Conservation (phyloP, 768 basidiomycete genomes). For the Leccinum rimulosum region DNA sequence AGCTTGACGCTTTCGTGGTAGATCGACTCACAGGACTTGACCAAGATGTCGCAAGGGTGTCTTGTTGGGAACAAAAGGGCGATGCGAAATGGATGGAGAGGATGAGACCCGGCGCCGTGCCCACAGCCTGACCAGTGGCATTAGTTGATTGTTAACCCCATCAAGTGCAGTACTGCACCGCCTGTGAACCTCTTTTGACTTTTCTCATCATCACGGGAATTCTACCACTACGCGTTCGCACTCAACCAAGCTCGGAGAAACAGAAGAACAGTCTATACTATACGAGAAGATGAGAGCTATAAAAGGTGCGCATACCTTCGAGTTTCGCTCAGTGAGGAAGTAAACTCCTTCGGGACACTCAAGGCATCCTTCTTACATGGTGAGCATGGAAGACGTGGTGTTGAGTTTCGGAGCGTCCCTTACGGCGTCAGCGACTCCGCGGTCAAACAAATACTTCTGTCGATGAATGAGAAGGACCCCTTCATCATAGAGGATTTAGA, state of each 20-base stretch:
- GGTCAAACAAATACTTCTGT: slow-evolving; percentile 82
- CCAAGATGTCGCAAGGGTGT: slow-evolving; percentile 11
- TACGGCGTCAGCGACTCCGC: slow-evolving; percentile 65
- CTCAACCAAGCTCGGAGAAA: neutral
- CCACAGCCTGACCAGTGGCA: slow-evolving; percentile 1
- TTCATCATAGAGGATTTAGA: slow-evolving; percentile 90
- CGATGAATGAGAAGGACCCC: slow-evolving; percentile 74
- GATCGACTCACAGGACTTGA: slow-evolving; percentile 18
- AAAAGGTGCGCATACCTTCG: slow-evolving; percentile 43
- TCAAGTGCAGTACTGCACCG: neutral
- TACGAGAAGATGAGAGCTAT: slow-evolving; percentile 54
- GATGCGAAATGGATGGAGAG: slow-evolving; percentile 1
- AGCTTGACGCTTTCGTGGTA: neutral
- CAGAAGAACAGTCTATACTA: neutral
- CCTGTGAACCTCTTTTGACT: neutral
- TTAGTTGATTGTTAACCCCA: neutral
- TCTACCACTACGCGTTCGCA: neutral
- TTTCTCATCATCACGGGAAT: slow-evolving; percentile 20
- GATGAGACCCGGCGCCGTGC: neutral
- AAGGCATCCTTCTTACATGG: slow-evolving; percentile 71
- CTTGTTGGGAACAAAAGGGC: slow-evolving; percentile 6
- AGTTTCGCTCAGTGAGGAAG: slow-evolving; percentile 4
- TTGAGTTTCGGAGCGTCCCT: neutral
- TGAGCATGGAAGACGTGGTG: slow-evolving; percentile 28
- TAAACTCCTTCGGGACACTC: slow-evolving; percentile 1